Base-by-base conservation (phyloP, 2,329 filamentous ascomycete species). In the Cladobotryum mycophilum region DNA sequence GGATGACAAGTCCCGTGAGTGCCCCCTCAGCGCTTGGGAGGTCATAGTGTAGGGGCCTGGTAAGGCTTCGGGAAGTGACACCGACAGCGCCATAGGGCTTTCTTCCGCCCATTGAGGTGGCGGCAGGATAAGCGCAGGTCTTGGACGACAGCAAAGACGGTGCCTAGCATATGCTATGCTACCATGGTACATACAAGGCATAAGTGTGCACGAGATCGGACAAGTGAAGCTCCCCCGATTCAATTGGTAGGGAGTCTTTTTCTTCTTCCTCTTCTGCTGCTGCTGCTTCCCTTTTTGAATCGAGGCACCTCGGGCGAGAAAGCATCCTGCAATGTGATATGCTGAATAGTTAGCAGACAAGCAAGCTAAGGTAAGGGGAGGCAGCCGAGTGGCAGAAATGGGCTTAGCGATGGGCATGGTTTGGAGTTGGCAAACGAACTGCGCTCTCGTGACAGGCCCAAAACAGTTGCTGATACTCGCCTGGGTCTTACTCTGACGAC, bases 341-440 rank as follows among this genome's bases (percentile, higher is more conserved):
- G 48, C 48, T 44, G 34, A 35, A 35, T 41, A 44, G 49, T 41
- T 41, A 36, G 47, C 43, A 41, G 50, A 33, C 35, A 41, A 12
- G 42, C 25, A 30, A 37, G 14, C n/a, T 38, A 45, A 14, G 36
- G 4, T 25, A 49, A 45, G 47, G 51, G 47, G 35, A 49, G 42
- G 47, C 40, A 52, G 41, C 49, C 49, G 49, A 52, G 49, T 52
- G 49, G 45, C 22, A 45, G 49, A 36, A 20, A 17, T 42, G 38
- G 37, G 14, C 17, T 41, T 14, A 20, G 20, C 47, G 40, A 49
- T 43, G 34, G 34, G 41, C 36, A 12, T 20, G 25, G 15, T 15
- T 15, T 35, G 42, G 20, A 34, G 15, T 7, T 20, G 40, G 15
- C 15, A n/a, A 42, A 18, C 15, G 17, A 33, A 20, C 36, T 15